These are phyloP conservation scores for Podaxis sp. DNA, from an alignment of 768 basidiomycete species.

Conservation along the genomic window DNA sequence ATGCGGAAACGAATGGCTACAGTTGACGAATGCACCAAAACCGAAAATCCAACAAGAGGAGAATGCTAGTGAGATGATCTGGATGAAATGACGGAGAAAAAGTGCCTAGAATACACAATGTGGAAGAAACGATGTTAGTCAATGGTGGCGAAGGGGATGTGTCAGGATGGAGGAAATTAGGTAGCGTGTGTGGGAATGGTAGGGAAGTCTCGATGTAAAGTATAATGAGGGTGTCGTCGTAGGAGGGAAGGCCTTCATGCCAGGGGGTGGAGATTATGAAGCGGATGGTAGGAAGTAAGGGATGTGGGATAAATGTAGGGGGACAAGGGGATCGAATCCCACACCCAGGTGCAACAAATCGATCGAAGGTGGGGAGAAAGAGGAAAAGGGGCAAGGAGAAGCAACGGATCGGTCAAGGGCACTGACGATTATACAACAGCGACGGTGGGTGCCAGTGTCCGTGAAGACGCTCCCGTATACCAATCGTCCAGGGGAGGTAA, in stretches of 20 bases:
- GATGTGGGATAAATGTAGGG: not conserved
- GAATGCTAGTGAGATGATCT: not conserved
- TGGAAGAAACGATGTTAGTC: not conserved
- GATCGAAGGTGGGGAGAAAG: not conserved
- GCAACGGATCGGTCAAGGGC: not conserved
- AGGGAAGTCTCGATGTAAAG: not conserved
- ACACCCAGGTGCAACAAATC: not conserved
- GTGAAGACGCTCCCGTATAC: conserved; percentile 30
- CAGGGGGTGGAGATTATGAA: not conserved
- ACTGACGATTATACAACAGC: conserved; percentile 1
- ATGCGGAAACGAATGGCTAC: not conserved
- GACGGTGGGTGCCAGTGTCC: conserved; percentile 12
- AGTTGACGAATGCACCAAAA: not conserved
- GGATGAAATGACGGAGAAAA: not conserved
- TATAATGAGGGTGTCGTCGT: not conserved
- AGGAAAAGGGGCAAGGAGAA: not conserved
- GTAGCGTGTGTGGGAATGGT: not conserved
- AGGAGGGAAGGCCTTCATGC: not conserved
- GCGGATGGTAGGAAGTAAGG: not conserved
- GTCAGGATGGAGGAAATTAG: not conserved
- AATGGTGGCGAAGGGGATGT: not conserved
- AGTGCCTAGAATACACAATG: conserved; percentile 1
- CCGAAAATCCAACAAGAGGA: not conserved
- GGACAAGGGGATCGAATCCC: too few relatives aligned
- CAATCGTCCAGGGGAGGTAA: conserved; percentile 43